Conservation (phyloP, 75 land plant genomes). For the Isoetes taiwanensis region DNA sequence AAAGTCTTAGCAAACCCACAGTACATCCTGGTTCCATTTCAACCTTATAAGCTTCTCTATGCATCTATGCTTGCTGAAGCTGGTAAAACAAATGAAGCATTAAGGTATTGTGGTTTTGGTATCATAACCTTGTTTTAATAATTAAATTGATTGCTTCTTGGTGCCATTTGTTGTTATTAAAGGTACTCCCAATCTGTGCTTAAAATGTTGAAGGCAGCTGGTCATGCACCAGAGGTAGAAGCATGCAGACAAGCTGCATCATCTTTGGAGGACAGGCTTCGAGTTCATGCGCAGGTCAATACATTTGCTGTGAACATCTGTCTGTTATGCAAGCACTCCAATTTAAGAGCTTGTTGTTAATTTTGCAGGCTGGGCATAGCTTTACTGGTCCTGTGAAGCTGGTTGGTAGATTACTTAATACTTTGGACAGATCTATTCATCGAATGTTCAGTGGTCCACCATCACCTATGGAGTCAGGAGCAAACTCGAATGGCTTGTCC, state of each 20-base stretch:
- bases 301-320: not conserved
- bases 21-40: conserved; percentile 66
- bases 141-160: not conserved
- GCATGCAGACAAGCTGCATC: conserved; percentile 36
- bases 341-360: not conserved
- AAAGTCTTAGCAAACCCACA: conserved; percentile 89
- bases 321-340: not conserved
- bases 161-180: conserved; percentile 3
- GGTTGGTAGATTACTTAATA: conserved; percentile 48
- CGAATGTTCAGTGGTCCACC: conserved; percentile 75
- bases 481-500: not conserved
- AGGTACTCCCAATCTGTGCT: conserved; percentile 80
- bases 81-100: conserved; percentile 66
- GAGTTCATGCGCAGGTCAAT: conserved; percentile 71
- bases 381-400: conserved; percentile 67
- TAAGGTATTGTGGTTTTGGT: conserved; percentile 37
- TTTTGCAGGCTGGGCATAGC: conserved; percentile 55
- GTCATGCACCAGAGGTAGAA: conserved; percentile 78
- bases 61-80: conserved; percentile 92
- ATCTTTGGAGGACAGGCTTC: conserved; percentile 76
- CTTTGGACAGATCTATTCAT: conserved; percentile 66
- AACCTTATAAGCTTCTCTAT: conserved; percentile 90
- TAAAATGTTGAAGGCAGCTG: conserved; percentile 59
- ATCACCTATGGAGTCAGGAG: conserved; percentile 15
- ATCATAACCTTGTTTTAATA: not conserved